phyloP scores from a whole-genome alignment of 768 basidiomycete species.

The Boletellus emodensis region DNA sequence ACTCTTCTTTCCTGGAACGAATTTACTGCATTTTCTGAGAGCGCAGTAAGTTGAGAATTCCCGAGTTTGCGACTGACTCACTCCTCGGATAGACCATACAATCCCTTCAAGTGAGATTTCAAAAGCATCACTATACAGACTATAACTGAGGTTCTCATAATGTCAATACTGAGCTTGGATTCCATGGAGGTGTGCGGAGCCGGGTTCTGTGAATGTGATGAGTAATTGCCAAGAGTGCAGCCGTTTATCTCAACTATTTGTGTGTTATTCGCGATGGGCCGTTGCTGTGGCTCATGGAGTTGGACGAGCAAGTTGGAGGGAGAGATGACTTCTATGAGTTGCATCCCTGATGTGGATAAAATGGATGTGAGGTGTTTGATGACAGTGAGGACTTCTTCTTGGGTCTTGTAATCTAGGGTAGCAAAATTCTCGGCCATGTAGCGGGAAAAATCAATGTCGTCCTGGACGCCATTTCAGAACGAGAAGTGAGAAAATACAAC shows the following conservation, averaged over 20 bases:
- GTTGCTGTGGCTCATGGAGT: conserved; percentile 38
- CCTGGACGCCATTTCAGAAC: conserved; percentile 36
- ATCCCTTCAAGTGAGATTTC: conserved; percentile 76
- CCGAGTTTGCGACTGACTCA: conserved; percentile 36
- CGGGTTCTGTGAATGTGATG: not conserved
- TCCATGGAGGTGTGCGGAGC: not conserved
- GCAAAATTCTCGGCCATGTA: conserved; percentile 97
- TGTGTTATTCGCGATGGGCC: not conserved
- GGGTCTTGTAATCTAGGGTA: conserved; percentile 89
- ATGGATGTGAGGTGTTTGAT: conserved; percentile 73
- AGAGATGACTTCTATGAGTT: conserved; percentile 69
- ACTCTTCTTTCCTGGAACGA: conserved; percentile 83
- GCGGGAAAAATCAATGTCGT: conserved; percentile 80
- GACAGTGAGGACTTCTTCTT: conserved; percentile 87
- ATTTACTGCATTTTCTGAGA: conserved; percentile 88
- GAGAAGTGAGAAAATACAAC: too few species aligned
- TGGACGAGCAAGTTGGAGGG: conserved; percentile 68
- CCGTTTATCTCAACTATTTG: not conserved
- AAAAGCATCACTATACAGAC: conserved; percentile 84
- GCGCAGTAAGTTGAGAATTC: not conserved
- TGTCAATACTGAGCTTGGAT: conserved; percentile 13
- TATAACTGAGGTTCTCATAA: conserved; percentile 68
- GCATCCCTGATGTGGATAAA: conserved; percentile 77
- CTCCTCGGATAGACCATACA: conserved; percentile 92
- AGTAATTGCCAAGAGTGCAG: not conserved